phyloP scores from a whole-genome alignment of 805 yeast genomes.

The Teunomyces funiuensis region DNA sequence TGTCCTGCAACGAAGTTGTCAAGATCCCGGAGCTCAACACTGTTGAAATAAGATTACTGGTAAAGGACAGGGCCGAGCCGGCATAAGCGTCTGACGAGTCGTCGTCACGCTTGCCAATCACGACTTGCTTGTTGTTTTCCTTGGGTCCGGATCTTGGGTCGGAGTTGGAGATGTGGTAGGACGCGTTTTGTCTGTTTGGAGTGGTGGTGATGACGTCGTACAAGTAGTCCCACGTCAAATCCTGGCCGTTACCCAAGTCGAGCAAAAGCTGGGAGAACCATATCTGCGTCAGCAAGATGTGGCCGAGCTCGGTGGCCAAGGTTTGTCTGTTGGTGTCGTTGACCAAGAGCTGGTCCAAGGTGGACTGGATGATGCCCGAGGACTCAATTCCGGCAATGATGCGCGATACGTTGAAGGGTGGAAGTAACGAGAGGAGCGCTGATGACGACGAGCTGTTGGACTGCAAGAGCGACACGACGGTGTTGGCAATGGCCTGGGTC shows the following conservation, averaged over 20 bases:
- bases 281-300: conserved; percentile 22
- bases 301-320: conserved; percentile 28
- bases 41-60: conserved; percentile 26
- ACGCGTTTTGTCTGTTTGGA: conserved; percentile 28
- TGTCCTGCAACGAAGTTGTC: conserved; percentile 12
- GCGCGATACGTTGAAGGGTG: conserved; percentile 22
- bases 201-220: conserved; percentile 29
- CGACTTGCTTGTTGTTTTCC: conserved; percentile 4
- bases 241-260: conserved; percentile 35
- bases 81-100: conserved; percentile 14
- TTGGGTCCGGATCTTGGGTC: conserved; percentile 13
- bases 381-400: conserved; percentile 19
- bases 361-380: conserved; percentile 29
- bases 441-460: conserved; percentile 3
- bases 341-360: conserved; percentile 24
- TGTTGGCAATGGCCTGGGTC: not conserved
- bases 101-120: conserved; percentile 7
- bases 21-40: conserved; percentile 8
- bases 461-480: not conserved
- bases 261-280: conserved; percentile 31
- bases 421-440: conserved; percentile 1
- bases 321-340: conserved; percentile 28
- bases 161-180: conserved; percentile 28
- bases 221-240: conserved; percentile 28
- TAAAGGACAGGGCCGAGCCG: conserved; percentile 34